phyloP scores from a whole-genome alignment of 2,329 filamentous ascomycete genomes.

The Diaporthe longicolla region DNA sequence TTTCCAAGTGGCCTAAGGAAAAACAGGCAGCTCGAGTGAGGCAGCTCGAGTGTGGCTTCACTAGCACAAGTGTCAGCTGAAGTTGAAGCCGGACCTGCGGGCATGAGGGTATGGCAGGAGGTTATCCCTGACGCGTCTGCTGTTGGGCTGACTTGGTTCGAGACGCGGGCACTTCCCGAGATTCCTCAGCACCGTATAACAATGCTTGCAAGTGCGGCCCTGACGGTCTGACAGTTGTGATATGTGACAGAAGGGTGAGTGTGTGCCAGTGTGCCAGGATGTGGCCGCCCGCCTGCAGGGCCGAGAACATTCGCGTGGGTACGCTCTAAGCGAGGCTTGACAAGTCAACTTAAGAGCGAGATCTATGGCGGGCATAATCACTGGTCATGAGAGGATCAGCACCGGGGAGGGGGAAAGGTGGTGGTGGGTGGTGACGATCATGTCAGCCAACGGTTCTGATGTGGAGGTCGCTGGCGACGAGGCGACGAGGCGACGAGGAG shows the following conservation, averaged over 20 bases:
- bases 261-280: constrained; percentile 1
- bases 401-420: background rate
- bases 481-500: background rate
- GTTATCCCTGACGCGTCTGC: background rate
- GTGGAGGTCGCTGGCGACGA: background rate
- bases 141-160: background rate
- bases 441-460: too few species aligned
- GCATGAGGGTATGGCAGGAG: constrained; percentile 12
- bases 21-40: too few species aligned
- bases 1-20: background rate
- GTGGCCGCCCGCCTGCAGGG: constrained; percentile 25
- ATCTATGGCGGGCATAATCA: constrained; percentile 4
- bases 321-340: constrained; percentile 26
- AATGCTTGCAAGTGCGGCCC: background rate
- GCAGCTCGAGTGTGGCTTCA: constrained; percentile 3
- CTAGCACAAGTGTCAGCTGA: constrained; percentile 42
- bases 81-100: constrained; percentile 35
- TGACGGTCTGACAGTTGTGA: constrained; percentile 30
- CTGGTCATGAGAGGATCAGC: constrained; percentile 26
- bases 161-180: constrained; percentile 27
- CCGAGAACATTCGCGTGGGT: constrained; percentile 11
- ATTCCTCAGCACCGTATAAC: constrained; percentile 19
- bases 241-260: constrained; percentile 13
- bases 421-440: background rate
- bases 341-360: constrained; percentile 12